phyloP scores from a whole-genome alignment of 495 filamentous ascomycete genomes.

The Hypoxylon crocopeplum region DNA sequence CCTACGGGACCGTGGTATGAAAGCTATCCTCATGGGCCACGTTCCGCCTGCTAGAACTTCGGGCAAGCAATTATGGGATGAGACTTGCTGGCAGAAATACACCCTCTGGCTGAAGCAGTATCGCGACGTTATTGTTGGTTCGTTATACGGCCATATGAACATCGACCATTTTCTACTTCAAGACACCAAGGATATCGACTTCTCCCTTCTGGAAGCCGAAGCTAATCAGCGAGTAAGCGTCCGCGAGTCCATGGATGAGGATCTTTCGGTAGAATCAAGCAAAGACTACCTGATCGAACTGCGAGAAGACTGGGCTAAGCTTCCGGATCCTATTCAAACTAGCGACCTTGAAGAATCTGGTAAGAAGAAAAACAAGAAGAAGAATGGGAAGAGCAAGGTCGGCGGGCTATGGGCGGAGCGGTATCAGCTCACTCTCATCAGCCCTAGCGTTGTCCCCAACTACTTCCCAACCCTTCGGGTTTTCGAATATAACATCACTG shows the following conservation, averaged over 20 bases:
- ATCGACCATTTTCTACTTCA: conserved; percentile 97
- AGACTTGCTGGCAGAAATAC: conserved; percentile 98
- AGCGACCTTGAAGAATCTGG: conserved; percentile 40
- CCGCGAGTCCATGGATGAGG: conserved; percentile 55
- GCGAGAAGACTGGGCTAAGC: conserved; percentile 74
- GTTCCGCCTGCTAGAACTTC: conserved; percentile 87
- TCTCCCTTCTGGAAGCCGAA: conserved; percentile 53
- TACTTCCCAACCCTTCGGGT: conserved; percentile 89
- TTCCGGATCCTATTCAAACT: conserved; percentile 64
- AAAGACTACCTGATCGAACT: conserved; percentile 82
- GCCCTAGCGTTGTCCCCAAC: conserved; percentile 89
- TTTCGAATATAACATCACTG: conserved; percentile 91
- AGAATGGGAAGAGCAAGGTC: conserved; percentile 61
- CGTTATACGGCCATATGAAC: conserved; percentile 96
- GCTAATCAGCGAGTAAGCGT: conserved; percentile 39
- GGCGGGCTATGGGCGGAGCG: conserved; percentile 84
- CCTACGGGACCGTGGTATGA: conserved; percentile 83
- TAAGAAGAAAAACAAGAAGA: conserved; percentile 50
- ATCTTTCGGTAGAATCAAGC: conserved; percentile 67
- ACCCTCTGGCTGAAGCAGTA: conserved; percentile 88
- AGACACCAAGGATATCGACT: conserved; percentile 77
- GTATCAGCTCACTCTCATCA: conserved; percentile 78
- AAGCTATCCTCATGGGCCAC: conserved; percentile 93
- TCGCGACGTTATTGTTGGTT: conserved; percentile 83
- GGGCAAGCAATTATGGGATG: conserved; percentile 86